Evolutionary conservation across 352 stramenopile species (phyloP).

Genomic region (Chrysophaeum taylorii): DNA sequence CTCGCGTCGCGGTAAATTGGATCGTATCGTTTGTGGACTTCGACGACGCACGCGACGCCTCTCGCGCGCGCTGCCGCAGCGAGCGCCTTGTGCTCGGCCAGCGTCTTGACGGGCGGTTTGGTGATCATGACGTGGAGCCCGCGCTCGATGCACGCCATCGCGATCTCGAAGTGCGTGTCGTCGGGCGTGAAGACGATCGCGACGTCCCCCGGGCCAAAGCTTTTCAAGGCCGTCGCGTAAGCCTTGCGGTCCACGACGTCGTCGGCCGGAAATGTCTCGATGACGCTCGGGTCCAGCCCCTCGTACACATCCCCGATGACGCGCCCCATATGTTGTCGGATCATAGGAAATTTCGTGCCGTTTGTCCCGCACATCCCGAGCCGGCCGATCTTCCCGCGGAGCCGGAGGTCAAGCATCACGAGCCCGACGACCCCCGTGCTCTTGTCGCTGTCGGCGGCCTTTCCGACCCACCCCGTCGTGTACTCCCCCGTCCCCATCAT

Average conservation of each 20-base stretch:
- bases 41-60: slow-evolving; percentile 48
- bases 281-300: slow-evolving; percentile 52
- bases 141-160: slow-evolving; percentile 53
- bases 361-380: slow-evolving; percentile 67
- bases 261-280: slow-evolving; percentile 67
- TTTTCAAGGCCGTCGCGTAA: slow-evolving; percentile 50
- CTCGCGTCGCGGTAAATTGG: slow-evolving; percentile 75
- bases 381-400: slow-evolving; percentile 54
- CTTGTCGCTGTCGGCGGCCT: slow-evolving; percentile 65
- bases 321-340: slow-evolving; percentile 66
- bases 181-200: slow-evolving; percentile 78
- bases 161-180: slow-evolving; percentile 77
- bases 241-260: slow-evolving; percentile 52
- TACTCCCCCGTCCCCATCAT: slow-evolving; percentile 80
- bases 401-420: slow-evolving; percentile 72
- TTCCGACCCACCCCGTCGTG: slow-evolving; percentile 71
- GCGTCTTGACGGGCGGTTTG: slow-evolving; percentile 74
- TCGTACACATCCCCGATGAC: slow-evolving; percentile 61
- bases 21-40: slow-evolving; percentile 78
- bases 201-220: slow-evolving; percentile 56
- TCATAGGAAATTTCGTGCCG: slow-evolving; percentile 71
- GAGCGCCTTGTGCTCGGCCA: slow-evolving; percentile 59
- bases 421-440: slow-evolving; percentile 63
- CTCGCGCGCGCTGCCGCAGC: slow-evolving; percentile 52
- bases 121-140: slow-evolving; percentile 78